Conservation (phyloP, 2,329 filamentous ascomycete species). For the Dactylonectria macrodidyma region DNA sequence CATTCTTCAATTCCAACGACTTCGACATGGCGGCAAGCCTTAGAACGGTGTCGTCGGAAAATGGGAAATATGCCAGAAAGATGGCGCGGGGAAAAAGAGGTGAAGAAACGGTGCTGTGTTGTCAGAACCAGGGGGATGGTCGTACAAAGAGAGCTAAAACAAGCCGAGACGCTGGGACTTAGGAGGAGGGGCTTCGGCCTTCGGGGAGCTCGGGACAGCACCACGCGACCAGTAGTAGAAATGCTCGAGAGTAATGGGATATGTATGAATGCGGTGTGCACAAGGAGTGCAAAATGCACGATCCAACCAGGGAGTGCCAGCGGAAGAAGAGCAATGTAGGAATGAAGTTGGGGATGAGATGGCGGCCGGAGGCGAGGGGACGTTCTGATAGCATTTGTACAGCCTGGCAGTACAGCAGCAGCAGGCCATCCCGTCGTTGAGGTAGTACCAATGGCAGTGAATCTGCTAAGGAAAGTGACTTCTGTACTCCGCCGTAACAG, state of each 20-base stretch:
- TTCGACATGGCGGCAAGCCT: conserved; percentile 49
- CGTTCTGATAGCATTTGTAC: background rate
- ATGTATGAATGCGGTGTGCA: background rate
- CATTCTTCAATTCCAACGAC: conserved; percentile 64
- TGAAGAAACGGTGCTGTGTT: background rate
- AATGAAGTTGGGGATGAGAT: conserved; percentile 5
- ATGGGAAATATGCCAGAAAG: background rate
- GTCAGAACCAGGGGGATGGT: background rate
- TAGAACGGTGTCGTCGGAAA: background rate
- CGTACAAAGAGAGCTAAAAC: background rate
- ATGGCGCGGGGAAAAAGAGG: background rate
- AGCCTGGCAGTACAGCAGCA: background rate
- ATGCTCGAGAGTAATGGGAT: background rate
- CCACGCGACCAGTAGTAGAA: background rate
- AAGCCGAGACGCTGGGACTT: background rate
- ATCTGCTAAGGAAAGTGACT: too few species aligned
- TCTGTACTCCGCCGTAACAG: too few species aligned
- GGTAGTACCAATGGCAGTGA: background rate
- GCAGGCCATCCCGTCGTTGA: background rate
- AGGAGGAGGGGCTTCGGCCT: background rate
- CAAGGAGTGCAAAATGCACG: background rate
- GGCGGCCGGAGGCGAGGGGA: background rate
- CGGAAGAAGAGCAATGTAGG: background rate
- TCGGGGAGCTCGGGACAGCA: conserved; percentile 18
- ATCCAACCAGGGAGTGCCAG: background rate